These are phyloP conservation scores for Rhipidocladum racemiflorum DNA, from an alignment of 176 grass and related monocot genomes.

Conservation along the genomic window DNA sequence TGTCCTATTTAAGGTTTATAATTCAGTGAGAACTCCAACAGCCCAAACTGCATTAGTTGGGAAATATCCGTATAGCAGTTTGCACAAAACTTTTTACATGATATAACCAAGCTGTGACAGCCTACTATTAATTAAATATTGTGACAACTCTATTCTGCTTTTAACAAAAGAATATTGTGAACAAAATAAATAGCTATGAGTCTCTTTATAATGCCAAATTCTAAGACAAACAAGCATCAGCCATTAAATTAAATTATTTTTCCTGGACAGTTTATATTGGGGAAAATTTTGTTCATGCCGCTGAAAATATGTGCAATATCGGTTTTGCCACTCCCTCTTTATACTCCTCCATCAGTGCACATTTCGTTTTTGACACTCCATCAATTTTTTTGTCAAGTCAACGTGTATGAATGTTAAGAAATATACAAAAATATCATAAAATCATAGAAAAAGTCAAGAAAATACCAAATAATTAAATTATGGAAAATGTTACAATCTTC, in stretches of 20 bases:
- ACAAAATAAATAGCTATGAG: not conserved
- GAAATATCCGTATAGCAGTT: constrained; percentile 9
- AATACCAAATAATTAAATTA: no score
- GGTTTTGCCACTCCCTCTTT: no score
- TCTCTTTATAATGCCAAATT: not conserved
- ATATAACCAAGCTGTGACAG: not conserved
- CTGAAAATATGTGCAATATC: no score
- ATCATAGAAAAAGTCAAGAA: no score
- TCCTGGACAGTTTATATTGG: not conserved
- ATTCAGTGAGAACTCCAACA: not conserved
- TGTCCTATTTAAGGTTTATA: constrained; percentile 1
- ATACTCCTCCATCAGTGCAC: no score
- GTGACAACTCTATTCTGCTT: not conserved
- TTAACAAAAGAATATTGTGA: not conserved
- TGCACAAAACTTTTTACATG: not conserved
- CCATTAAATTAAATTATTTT: not conserved
- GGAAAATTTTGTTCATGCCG: no score
- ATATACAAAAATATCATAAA: no score
- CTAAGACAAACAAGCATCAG: not conserved
- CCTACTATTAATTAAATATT: not conserved
- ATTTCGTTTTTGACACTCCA: no score
- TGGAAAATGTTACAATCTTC: no score
- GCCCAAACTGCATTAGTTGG: not conserved
- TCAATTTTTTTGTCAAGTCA: no score
- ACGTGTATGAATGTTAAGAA: no score